These are phyloP conservation scores for Trametes cinnabarina DNA, from an alignment of 768 basidiomycete species.

Conservation along the genomic window DNA sequence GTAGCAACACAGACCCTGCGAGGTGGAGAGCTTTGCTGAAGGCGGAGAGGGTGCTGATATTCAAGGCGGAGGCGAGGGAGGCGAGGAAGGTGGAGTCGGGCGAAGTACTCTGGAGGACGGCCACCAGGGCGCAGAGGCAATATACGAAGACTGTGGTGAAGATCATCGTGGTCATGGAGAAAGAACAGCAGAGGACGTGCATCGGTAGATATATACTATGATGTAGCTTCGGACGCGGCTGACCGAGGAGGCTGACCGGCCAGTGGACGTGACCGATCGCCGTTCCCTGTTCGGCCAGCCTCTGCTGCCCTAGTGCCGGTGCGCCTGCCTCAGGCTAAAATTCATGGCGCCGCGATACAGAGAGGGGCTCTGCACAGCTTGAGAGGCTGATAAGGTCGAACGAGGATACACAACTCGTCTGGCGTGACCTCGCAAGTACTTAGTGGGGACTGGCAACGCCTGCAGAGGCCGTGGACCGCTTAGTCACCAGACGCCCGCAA, in stretches of 20 bases:
- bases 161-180: background rate
- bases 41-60: background rate
- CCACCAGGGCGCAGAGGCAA: background rate
- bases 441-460: too few relatives aligned
- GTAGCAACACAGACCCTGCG: background rate
- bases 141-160: background rate
- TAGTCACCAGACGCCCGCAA: too few relatives aligned
- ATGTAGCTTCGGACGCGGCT: background rate
- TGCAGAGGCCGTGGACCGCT: too few relatives aligned
- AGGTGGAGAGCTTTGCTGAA: background rate
- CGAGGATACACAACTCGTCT: conserved; percentile 4
- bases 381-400: background rate
- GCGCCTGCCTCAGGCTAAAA: too few relatives aligned
- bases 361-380: background rate
- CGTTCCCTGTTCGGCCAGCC: background rate
- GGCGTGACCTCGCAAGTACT: conserved; percentile 3
- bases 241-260: background rate
- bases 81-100: background rate
- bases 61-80: background rate
- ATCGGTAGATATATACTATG: background rate
- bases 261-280: too few relatives aligned
- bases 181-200: background rate
- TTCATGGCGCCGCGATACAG: too few relatives aligned
- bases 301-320: background rate
- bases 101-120: background rate